Percentiles rank a stretch among this genome's conserved stretches.
These are phyloP conservation scores for Kluyveromyces sp. DNA, from an alignment of 1,139 yeast genomes.

Conservation along the genomic window DNA sequence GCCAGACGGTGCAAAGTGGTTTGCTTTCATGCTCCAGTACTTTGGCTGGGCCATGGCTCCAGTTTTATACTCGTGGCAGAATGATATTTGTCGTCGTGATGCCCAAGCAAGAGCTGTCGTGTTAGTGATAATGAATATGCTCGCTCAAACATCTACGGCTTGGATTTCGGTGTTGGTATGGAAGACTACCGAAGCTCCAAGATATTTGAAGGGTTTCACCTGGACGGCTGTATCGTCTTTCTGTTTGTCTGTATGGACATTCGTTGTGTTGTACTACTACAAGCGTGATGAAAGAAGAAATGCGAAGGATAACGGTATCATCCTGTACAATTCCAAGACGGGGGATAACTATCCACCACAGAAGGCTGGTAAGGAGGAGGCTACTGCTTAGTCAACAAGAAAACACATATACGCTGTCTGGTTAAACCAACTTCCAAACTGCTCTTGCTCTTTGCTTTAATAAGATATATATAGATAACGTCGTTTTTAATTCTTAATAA, in stretches of 20 bases:
- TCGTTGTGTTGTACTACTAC: constrained; percentile 48
- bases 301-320: constrained; percentile 47
- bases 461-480: no score
- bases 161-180: constrained; percentile 42
- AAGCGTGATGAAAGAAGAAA: constrained; percentile 47
- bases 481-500: no score
- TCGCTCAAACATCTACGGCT: constrained; percentile 35
- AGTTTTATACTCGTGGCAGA: constrained; percentile 34
- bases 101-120: constrained; percentile 36
- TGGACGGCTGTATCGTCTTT: constrained; percentile 37
- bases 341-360: constrained; percentile 16
- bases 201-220: constrained; percentile 43
- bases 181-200: constrained; percentile 46
- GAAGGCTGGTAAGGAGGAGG: constrained; percentile 1
- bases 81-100: constrained; percentile 36
- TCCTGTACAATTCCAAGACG: constrained; percentile 37
- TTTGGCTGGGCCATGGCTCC: constrained; percentile 41
- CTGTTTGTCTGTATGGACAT: constrained; percentile 40
- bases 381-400: not conserved
- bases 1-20: constrained; percentile 39
- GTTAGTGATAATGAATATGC: constrained; percentile 33
- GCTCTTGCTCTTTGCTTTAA: not conserved
- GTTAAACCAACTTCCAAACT: no score
- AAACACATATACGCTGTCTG: no score
- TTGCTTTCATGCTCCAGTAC: constrained; percentile 40